Base-by-base conservation (phyloP, 2,329 filamentous ascomycete species). In the Cladophialophora exuberans region DNA sequence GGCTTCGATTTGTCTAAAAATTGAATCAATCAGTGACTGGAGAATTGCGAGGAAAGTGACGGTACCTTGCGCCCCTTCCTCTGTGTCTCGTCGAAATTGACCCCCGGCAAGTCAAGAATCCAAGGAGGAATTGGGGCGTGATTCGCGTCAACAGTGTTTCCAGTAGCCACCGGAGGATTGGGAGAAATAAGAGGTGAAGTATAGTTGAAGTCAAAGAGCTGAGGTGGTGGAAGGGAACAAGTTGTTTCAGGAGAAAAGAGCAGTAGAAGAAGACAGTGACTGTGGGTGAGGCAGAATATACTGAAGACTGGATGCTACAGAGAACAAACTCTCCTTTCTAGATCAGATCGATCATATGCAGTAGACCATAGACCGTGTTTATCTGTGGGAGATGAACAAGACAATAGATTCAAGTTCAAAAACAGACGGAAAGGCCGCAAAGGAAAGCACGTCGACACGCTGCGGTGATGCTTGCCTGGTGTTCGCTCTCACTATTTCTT, bases 231-330 rank as follows among this genome's bases (percentile, higher is more conserved):
- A 33, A 36, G 9, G 35, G 11, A n/a, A 45, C 11, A 9, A 28
- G 42, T 13, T 9, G 15, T 6, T 7, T 39, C 7, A 7, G 7
- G 11, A 13, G 35, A 31, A 26, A 15, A 7, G 42, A 11, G 17
- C 9, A 22, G 25, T 18, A 33, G 42, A 31, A 33, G 23, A 33
- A 26, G 26, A 18, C 15, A 13, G 25, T 30, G 18, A 33, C 23
- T 9, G 25, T 30, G 42, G 25, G 23, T 30, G 42, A 6, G 39
- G 23, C 23, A 17, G 33, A 33, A 33, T 41, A 44, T 44, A 36
- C 20, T 35, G 28, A 44, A 52, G 25, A 52, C 38, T 25, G 48
- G 23, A 44, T 51, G 17, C 17, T 26, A 25, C 22, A 44, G 18
- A 10, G 13, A 44, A 52, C 15, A 42, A 51, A 35, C 33, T 28